These are phyloP conservation scores for Debaryomyces psychrophilus DNA, from an alignment of 1,139 yeast species.

Conservation along the genomic window DNA sequence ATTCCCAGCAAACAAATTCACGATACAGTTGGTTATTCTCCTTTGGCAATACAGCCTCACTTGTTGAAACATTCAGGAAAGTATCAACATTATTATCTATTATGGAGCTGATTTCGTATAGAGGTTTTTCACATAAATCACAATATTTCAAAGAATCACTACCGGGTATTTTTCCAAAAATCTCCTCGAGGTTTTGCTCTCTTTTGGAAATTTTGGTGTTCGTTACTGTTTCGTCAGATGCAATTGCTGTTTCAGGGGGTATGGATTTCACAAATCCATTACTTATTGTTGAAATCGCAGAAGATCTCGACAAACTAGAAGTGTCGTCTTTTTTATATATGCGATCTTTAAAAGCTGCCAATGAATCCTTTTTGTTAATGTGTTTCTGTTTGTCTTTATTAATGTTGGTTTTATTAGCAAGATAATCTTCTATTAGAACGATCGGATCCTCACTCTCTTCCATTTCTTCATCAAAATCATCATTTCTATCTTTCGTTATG, in stretches of 20 bases:
- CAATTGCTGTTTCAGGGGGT: conserved; percentile 19
- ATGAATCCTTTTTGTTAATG: conserved; percentile 35
- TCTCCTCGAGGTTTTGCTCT: conserved; percentile 38
- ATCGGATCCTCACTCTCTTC: conserved; percentile 49
- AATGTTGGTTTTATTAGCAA: conserved; percentile 17
- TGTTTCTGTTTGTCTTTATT: conserved; percentile 3
- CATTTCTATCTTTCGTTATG: conserved; percentile 2
- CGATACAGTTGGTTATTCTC: conserved; percentile 23
- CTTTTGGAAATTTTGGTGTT: not conserved
- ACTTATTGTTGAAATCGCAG: conserved; percentile 9
- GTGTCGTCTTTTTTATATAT: conserved; percentile 2
- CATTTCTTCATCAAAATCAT: conserved; percentile 15
- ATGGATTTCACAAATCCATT: not conserved
- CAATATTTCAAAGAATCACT: conserved; percentile 54
- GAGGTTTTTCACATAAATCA: conserved; percentile 65
- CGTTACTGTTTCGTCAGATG: conserved; percentile 15
- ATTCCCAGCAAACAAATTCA: conserved; percentile 67
- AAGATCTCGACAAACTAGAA: not conserved
- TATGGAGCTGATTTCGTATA: conserved; percentile 63
- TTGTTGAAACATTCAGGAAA: not conserved
- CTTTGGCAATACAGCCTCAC: not conserved
- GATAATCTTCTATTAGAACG: conserved; percentile 55
- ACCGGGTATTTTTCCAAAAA: conserved; percentile 47
- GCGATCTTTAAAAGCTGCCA: conserved; percentile 45
- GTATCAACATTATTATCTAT: conserved; percentile 24